Evolutionary conservation across 805 yeast species (phyloP).

Genomic region (Hanseniaspora jakobsenii): DNA sequence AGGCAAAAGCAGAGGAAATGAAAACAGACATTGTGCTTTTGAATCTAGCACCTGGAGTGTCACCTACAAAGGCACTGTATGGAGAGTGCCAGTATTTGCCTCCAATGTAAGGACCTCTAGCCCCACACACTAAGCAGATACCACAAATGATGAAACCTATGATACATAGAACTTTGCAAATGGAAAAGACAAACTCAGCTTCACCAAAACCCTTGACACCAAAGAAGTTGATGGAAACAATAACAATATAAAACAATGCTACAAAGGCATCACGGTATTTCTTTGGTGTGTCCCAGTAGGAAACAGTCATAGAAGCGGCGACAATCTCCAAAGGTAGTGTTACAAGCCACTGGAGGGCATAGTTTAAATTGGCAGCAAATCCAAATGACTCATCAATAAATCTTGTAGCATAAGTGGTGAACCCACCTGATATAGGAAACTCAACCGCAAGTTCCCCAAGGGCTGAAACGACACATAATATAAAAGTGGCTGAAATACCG

Average conservation of each 20-base stretch:
- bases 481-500: slow-evolving; percentile 42
- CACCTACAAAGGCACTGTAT: slow-evolving; percentile 49
- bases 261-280: slow-evolving; percentile 40
- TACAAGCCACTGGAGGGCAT: slow-evolving; percentile 41
- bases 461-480: slow-evolving; percentile 49
- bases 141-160: slow-evolving; percentile 45
- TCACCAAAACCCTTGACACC: slow-evolving; percentile 47
- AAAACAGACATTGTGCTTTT: slow-evolving; percentile 44
- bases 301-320: slow-evolving; percentile 43
- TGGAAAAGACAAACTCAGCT: slow-evolving; percentile 40
- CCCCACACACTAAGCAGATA: slow-evolving; percentile 38
- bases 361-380: slow-evolving; percentile 50
- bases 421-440: slow-evolving; percentile 54
- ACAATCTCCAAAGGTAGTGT: slow-evolving; percentile 41
- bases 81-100: slow-evolving; percentile 35
- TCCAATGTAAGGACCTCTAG: slow-evolving; percentile 38
- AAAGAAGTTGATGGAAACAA: slow-evolving; percentile 38
- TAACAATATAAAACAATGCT: slow-evolving; percentile 38
- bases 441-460: slow-evolving; percentile 49
- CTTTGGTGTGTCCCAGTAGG: slow-evolving; percentile 37
- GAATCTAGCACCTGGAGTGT: slow-evolving; percentile 29
- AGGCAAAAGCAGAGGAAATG: slow-evolving; percentile 45
- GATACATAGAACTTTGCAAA: slow-evolving; percentile 39
- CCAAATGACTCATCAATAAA: slow-evolving; percentile 53
- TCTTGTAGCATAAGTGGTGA: slow-evolving; percentile 46